Evolutionary conservation across 1,284 basidiomycete species (phyloP), one percentile per base, ranked within the genome.

Genomic region (Ustilago shanxiensis): DNA sequence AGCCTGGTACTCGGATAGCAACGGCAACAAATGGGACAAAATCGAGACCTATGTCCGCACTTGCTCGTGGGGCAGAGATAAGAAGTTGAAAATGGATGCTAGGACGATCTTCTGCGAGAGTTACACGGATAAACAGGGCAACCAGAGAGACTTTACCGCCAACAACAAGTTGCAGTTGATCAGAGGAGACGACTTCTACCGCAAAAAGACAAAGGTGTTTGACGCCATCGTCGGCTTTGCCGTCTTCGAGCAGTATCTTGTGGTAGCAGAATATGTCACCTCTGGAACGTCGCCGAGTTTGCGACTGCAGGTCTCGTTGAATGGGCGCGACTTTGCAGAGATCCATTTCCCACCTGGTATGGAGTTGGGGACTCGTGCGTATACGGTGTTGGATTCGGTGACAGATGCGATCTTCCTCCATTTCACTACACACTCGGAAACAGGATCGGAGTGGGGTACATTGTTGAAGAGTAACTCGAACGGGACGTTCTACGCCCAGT

Each of bases 381-480:
- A 95, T 87, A 98, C 95, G 2, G 91, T 99, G 53, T 89, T 99
- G 3, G 97, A 99, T 86, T 98, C 95, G 5, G 93, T 90, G 80
- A 99, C 97, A 0, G 91, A 93, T 68, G 90, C 95, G 0, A 91
- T 99, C 69, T 99, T 99, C 90, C 87, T 99, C 24, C 95, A 97
- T 81, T 93, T 97, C 87, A 98, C 97, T 0, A 96, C 93, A 87
- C 93, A 93, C 37, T 90, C 92, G 62, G 88, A 89, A 16, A 89
- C 90, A 0, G 89, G 88, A 18, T 92, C 91, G 8, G 93, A 90
- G 85, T 98, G 93, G 92, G 96, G 96, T 54, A 93, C 91, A 81
- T 91, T 99, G 78, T 91, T 99, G 85, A 98, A 87, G 95, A 87
- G 97, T 52, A 98, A 99, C 87, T 97, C 93, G 49, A 99, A 99